Base-by-base conservation (phyloP, 352 stramenopile genomes). In the Aphanomyces cochlioides region DNA sequence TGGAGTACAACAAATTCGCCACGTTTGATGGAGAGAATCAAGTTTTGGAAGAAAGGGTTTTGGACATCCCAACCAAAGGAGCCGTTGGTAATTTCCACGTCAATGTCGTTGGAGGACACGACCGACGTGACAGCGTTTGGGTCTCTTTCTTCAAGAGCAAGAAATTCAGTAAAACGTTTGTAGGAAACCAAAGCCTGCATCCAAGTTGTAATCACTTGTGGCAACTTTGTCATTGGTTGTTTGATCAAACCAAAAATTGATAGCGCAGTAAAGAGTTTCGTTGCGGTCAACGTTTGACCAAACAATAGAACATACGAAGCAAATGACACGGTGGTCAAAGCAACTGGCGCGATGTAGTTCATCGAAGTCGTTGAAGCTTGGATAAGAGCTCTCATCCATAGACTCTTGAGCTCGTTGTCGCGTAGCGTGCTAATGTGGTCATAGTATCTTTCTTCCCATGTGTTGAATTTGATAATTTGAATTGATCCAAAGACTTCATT, bases 391-490 rank as follows among this genome's bases (percentile, higher is more conserved):
- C 69, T 63, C 5, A 38, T 47, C 40, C 53, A 63, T 15, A 77
- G 19, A 4, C 58, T 64, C 6, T 47, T 43, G 3, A 75, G 19
- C 39, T 77, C 73, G 8, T 66, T 12, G 21, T 37, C 58, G 21
- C 72, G 74, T 87, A 98, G 39, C 2, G 7, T 15, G 1, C 17
- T 5, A 6, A 79, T 64, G 19, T 68, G 68, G 34, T 78, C 59
- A 2, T 68, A 50, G 43, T 90, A 89, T 17, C 74, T 76, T 17
- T 77, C 69, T 74, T 99, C 96, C 95, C 95, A 99, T 0, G 91
- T 92, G 66, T 98, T 97, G 3, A 98, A 74, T 72, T 99, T 99
- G 72, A 99, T 92, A 43, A 98, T 83, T 76, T 98, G 91, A 69
- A 98, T 98, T 12, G 63, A 60, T 15, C 36, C 43, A 40, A 87